A percentile compares a stretch with the other conserved stretches of the same genome.
Conservation (phyloP, 2,329 filamentous ascomycete species). For the Venturia carpophila region DNA sequence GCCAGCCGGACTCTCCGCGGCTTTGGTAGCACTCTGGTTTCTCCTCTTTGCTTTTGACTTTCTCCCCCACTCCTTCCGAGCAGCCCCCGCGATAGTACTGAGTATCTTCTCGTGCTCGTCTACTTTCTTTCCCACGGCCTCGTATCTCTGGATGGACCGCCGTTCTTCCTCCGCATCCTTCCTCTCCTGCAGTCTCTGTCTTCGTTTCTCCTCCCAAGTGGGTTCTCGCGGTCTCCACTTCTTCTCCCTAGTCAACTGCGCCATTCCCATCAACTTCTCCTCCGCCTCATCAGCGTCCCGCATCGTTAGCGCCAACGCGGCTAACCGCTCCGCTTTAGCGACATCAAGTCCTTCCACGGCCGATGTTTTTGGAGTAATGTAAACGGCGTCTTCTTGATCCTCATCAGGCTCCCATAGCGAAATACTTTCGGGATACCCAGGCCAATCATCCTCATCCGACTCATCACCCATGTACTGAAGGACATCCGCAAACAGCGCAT, state of each 20-base stretch:
- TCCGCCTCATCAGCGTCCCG: neutral
- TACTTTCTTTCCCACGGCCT: neutral
- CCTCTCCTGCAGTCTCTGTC: neutral
- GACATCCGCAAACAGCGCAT: neutral
- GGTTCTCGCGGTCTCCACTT: neutral
- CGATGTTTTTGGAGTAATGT: neutral
- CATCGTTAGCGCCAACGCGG: neutral
- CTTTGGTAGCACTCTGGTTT: neutral
- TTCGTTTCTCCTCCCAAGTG: neutral
- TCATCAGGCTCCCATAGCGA: neutral
- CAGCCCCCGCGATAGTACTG: neutral
- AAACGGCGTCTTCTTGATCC: neutral
- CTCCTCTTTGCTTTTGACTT: neutral
- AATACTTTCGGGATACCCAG: neutral
- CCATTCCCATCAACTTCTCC: neutral
- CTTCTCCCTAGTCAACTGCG: neutral
- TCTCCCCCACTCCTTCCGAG: neutral
- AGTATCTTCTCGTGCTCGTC: neutral
- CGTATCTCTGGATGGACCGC: neutral
- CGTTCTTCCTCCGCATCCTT: neutral
- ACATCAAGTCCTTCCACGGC: neutral
- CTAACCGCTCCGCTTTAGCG: neutral
- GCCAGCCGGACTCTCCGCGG: neutral
- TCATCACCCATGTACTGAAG: neutral
- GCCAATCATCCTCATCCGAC: neutral